Conservation (phyloP, 352 stramenopile genomes). For the Thraustochytrium sp. region DNA sequence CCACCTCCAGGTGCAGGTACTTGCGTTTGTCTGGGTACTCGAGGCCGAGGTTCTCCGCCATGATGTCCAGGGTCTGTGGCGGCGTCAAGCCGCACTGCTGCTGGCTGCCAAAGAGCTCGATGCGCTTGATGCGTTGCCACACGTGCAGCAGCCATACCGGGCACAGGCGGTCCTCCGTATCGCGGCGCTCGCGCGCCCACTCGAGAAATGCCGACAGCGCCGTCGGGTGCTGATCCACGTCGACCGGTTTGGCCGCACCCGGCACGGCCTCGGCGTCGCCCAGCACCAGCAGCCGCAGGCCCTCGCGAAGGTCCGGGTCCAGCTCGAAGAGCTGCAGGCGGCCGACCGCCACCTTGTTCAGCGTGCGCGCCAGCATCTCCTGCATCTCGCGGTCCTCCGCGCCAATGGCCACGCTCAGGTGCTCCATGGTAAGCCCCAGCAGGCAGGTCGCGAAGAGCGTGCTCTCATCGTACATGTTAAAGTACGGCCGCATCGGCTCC, state of each 20-base stretch:
- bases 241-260: background rate
- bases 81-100: conserved; percentile 10
- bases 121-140: background rate
- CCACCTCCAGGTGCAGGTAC: conserved; percentile 1
- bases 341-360: background rate
- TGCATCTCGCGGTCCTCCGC: background rate
- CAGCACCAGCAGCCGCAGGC: background rate
- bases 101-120: conserved; percentile 39
- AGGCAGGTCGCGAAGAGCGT: background rate
- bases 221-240: background rate
- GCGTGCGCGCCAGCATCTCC: background rate
- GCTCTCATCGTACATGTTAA: conserved; percentile 34
- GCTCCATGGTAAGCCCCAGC: background rate
- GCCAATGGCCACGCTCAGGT: background rate
- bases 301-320: background rate
- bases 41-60: background rate
- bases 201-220: background rate
- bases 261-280: background rate
- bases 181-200: background rate
- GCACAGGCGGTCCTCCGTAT: background rate
- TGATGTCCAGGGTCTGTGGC: background rate
- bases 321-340: background rate
- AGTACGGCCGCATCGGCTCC: background rate
- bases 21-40: background rate
- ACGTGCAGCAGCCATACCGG: background rate